Evolutionary conservation across 1,139 yeast genomes (phyloP).

Genomic region (Trichomonascaceae sp.): DNA sequence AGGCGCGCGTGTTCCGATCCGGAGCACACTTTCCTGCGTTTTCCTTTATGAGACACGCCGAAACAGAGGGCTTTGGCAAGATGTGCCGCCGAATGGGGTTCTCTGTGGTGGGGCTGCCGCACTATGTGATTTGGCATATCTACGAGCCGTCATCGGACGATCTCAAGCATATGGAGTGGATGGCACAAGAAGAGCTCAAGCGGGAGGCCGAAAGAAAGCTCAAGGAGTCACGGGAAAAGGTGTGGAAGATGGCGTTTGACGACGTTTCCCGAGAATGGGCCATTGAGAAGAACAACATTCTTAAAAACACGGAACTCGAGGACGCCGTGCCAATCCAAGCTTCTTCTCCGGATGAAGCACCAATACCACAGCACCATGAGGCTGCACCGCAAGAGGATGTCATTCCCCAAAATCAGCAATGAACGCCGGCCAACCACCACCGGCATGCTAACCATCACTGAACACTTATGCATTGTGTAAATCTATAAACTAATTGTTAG

Average conservation of each 20-base stretch:
- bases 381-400: too few relatives aligned
- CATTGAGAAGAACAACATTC: conserved; percentile 47
- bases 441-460: too few relatives aligned
- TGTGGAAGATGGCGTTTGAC: conserved; percentile 66
- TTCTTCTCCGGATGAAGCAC: too few relatives aligned
- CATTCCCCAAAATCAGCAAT: too few relatives aligned
- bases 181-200: conserved; percentile 82
- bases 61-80: conserved; percentile 88
- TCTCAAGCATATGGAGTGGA: conserved; percentile 90
- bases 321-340: too few relatives aligned
- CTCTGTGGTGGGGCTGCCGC: conserved; percentile 74
- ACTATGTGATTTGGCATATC: conserved; percentile 85
- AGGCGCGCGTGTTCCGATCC: conserved; percentile 63
- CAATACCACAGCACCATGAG: too few relatives aligned
- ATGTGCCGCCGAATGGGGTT: conserved; percentile 71
- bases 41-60: conserved; percentile 83
- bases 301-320: conserved; percentile 57
- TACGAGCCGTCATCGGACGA: conserved; percentile 83
- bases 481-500: too few relatives aligned
- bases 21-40: conserved; percentile 88
- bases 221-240: conserved; percentile 56
- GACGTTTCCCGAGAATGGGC: conserved; percentile 61
- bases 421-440: too few relatives aligned
- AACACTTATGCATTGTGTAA: too few relatives aligned
- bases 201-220: conserved; percentile 53